Conservation (phyloP, 768 basidiomycete genomes). For the Boletus eberwhitei region DNA sequence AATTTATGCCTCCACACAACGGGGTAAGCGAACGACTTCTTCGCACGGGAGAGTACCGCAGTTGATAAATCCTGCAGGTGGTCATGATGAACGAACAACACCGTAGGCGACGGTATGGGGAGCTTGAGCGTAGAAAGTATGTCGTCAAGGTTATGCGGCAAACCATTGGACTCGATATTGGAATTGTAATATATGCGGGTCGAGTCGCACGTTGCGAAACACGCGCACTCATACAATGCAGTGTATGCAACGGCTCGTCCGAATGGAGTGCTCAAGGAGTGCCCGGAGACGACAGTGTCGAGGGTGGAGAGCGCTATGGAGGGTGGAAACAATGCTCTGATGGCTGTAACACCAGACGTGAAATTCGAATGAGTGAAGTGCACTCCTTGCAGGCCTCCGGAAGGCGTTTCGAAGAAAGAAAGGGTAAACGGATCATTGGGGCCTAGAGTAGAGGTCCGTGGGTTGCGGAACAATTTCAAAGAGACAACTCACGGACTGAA, state of each 20-base stretch:
- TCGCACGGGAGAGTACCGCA: conserved; percentile 52
- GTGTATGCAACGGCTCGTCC: conserved; percentile 80
- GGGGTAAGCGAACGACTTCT: conserved; percentile 51
- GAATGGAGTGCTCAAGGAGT: conserved; percentile 70
- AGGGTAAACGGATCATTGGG: conserved; percentile 65
- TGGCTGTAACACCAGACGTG: conserved; percentile 84
- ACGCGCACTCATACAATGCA: conserved; percentile 70
- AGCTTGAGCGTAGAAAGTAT: conserved; percentile 44
- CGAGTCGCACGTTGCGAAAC: conserved; percentile 64
- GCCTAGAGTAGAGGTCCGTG: conserved; percentile 4
- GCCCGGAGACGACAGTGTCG: conserved; percentile 76
- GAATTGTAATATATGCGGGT: conserved; percentile 47
- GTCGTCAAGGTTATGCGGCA: conserved; percentile 42
- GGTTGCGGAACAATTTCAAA: background rate
- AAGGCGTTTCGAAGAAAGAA: conserved; percentile 54
- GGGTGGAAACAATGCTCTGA: conserved; percentile 71
- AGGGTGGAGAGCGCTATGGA: conserved; percentile 62
- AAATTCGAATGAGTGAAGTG: conserved; percentile 81
- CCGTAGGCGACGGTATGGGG: conserved; percentile 70
- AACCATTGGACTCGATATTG: conserved; percentile 1
- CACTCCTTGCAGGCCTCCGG: conserved; percentile 54
- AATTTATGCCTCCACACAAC: conserved; percentile 80
- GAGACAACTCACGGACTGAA: conserved; percentile 47
- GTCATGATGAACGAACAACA: conserved; percentile 67
- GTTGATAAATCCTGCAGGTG: conserved; percentile 57